phyloP scores from a whole-genome alignment of 352 stramenopile genomes.

The Pythium brachiatum region DNA sequence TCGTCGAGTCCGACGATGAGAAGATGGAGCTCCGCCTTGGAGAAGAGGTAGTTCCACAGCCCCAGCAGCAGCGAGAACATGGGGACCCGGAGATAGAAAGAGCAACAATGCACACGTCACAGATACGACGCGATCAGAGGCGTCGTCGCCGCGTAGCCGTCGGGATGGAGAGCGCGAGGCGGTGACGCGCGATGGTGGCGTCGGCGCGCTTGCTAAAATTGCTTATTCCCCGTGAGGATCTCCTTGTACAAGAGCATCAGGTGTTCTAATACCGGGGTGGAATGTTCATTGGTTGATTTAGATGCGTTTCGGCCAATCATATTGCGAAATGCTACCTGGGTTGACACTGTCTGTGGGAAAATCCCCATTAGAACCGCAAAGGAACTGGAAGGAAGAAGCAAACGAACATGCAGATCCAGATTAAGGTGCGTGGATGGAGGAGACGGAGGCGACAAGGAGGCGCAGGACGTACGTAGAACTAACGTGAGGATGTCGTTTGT shows the following conservation, averaged over 20 bases:
- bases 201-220: background rate
- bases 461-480: background rate
- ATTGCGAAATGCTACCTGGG: background rate
- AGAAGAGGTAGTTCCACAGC: conserved; percentile 83
- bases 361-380: conserved; percentile 4
- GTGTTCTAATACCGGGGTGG: background rate
- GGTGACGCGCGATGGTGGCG: background rate
- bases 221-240: background rate
- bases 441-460: background rate
- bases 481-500: background rate
- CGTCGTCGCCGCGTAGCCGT: background rate
- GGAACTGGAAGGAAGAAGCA: conserved; percentile 11
- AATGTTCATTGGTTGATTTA: background rate
- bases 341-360: background rate
- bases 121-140: background rate
- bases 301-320: background rate
- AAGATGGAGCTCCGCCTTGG: conserved; percentile 87
- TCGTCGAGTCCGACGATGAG: conserved; percentile 92
- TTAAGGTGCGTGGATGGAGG: conserved; percentile 56
- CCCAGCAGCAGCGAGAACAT: conserved; percentile 88
- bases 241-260: background rate
- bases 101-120: background rate
- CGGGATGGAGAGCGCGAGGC: background rate
- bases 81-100: background rate
- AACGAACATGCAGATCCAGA: conserved; percentile 77